These are phyloP conservation scores for Saturnispora serradocipensis DNA, from an alignment of 805 yeast species.

Conservation along the genomic window DNA sequence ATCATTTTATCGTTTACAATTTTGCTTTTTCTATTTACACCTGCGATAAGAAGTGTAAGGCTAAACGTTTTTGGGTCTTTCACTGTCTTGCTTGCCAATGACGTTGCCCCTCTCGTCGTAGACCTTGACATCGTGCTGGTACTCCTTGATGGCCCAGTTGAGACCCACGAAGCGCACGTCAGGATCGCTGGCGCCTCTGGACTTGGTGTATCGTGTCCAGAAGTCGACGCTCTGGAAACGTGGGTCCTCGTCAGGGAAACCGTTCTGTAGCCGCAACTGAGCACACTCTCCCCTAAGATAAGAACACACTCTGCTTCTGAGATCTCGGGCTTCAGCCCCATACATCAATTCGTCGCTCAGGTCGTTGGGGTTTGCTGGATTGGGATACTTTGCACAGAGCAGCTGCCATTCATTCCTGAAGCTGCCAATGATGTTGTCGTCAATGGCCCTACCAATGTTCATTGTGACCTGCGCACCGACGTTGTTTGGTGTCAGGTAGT, in stretches of 20 bases:
- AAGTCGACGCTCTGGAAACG: constrained; percentile 58
- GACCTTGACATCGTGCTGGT: constrained; percentile 37
- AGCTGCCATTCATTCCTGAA: constrained; percentile 66
- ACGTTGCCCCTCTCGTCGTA: constrained; percentile 28
- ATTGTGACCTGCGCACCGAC: constrained; percentile 61
- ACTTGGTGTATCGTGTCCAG: constrained; percentile 61
- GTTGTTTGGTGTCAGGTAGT: constrained; percentile 38
- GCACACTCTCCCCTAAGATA: constrained; percentile 57
- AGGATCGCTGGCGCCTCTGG: constrained; percentile 61
- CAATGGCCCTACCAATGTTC: constrained; percentile 61
- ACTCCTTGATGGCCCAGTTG: constrained; percentile 74
- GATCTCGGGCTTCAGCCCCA: constrained; percentile 54
- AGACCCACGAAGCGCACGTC: constrained; percentile 65
- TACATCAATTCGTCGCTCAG: constrained; percentile 50
- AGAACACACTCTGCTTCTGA: constrained; percentile 64
- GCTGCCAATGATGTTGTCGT: constrained; percentile 45
- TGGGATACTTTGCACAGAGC: constrained; percentile 46
- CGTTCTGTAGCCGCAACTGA: constrained; percentile 32
- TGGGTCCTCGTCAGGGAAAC: constrained; percentile 52
- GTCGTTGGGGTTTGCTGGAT: constrained; percentile 44
- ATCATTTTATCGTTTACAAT: not conserved
- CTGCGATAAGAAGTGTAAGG: not conserved
- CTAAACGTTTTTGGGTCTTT: constrained; percentile 11
- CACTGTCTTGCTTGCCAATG: constrained; percentile 13
- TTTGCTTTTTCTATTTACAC: not conserved